These are phyloP conservation scores for Prunus persica DNA, from an alignment of 306 rosid species.

Conservation along the genomic window DNA sequence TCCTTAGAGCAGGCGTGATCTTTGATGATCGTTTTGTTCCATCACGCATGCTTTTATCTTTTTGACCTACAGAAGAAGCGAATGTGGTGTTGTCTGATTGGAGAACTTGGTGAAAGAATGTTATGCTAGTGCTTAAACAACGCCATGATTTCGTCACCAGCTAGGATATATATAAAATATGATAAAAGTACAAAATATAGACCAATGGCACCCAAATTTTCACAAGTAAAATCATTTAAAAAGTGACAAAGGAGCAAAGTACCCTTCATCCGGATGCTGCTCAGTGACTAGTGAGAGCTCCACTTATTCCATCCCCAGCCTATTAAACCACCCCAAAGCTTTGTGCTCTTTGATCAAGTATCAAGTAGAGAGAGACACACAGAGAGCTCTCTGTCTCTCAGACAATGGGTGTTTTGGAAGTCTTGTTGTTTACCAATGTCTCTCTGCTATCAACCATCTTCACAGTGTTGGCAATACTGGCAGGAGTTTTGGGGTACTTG, in stretches of 20 bases:
- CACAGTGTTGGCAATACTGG: conserved; percentile 42
- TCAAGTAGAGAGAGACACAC: background rate
- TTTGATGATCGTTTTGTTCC: no score
- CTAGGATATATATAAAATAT: background rate
- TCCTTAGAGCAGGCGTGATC: no score
- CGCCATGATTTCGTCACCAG: conserved; percentile 7
- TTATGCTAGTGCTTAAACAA: background rate
- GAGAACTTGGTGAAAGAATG: background rate
- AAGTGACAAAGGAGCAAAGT: background rate
- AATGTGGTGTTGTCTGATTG: background rate
- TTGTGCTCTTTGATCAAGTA: background rate
- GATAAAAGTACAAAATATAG: background rate
- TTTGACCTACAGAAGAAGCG: background rate
- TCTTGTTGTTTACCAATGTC: conserved; percentile 12
- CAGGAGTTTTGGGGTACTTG: conserved; percentile 48
- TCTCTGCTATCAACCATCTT: conserved; percentile 30
- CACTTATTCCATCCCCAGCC: conserved; percentile 4
- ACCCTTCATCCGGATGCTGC: background rate
- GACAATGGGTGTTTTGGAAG: background rate
- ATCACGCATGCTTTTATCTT: no score
- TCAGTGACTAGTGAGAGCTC: conserved; percentile 1
- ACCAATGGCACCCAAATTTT: conserved; percentile 31
- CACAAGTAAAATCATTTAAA: conserved; percentile 45
- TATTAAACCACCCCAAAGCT: background rate
- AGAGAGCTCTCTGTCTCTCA: background rate